Evolutionary conservation across 352 stramenopile genomes (phyloP).

Genomic region (Pythium guiyangense): DNA sequence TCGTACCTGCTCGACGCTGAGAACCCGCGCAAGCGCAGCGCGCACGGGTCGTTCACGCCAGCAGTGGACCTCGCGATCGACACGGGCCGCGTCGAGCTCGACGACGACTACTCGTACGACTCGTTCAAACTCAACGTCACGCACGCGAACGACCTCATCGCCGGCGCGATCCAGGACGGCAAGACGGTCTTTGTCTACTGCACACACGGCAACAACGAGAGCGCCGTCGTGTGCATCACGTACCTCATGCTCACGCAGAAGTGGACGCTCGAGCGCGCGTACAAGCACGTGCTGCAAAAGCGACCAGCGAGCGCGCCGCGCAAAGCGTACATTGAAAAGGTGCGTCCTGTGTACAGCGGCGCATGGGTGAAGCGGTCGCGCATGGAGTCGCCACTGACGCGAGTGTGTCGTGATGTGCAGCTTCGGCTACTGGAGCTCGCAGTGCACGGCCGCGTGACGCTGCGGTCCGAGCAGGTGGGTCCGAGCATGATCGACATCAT

Average conservation of each 20-base stretch:
- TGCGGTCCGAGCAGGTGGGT: constrained; percentile 52
- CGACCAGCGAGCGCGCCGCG: constrained; percentile 52
- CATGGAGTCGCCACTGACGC: neutral
- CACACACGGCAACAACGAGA: constrained; percentile 70
- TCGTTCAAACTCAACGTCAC: constrained; percentile 41
- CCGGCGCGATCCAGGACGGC: constrained; percentile 23
- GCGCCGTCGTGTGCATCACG: constrained; percentile 59
- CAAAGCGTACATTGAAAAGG: constrained; percentile 66
- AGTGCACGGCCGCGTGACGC: constrained; percentile 52
- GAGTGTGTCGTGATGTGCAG: constrained; percentile 17
- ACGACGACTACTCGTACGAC: constrained; percentile 61
- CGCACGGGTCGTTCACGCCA: constrained; percentile 10
- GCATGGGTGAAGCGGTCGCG: neutral
- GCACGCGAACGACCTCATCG: constrained; percentile 44
- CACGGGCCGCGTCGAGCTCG: constrained; percentile 42
- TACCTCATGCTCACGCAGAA: constrained; percentile 55
- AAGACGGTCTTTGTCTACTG: constrained; percentile 69
- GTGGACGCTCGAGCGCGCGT: constrained; percentile 59
- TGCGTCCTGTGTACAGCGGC: constrained; percentile 6
- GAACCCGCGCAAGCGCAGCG: constrained; percentile 53
- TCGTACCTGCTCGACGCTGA: constrained; percentile 50
- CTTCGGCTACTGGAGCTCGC: constrained; percentile 49
- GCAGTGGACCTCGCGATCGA: constrained; percentile 22
- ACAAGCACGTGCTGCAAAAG: constrained; percentile 55
- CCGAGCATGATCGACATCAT: constrained; percentile 79